These are phyloP conservation scores for Tuber melanosporum DNA, from an alignment of 495 filamentous ascomycete genomes.

Conservation along the genomic window DNA sequence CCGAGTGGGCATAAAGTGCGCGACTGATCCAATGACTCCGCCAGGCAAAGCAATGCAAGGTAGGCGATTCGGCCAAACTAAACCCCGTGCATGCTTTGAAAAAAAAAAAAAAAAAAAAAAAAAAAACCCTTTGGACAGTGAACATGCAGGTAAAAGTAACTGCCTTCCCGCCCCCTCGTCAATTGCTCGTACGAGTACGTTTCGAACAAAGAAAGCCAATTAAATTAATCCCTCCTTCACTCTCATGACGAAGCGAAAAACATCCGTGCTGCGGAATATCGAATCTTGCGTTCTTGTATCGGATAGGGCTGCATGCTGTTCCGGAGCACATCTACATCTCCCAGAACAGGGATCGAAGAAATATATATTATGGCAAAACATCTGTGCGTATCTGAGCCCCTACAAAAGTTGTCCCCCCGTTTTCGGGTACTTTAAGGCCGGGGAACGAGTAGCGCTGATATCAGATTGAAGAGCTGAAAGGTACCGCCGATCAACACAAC, in stretches of 20 bases:
- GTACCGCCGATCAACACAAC: background rate
- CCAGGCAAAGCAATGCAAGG: background rate
- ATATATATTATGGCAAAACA: too few relatives aligned
- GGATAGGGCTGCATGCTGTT: background rate
- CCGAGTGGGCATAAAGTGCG: background rate
- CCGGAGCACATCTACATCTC: background rate
- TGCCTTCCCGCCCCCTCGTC: background rate
- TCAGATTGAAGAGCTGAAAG: background rate
- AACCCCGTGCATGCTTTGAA: background rate
- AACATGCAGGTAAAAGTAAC: background rate
- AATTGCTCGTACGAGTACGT: background rate
- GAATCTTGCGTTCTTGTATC: background rate
- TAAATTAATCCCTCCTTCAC: conserved; percentile 1
- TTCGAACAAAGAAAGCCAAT: background rate
- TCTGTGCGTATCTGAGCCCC: too few relatives aligned
- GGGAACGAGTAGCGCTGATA: background rate
- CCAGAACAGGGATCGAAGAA: too few relatives aligned
- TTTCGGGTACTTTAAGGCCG: too few relatives aligned
- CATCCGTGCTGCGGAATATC: background rate
- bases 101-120: background rate
- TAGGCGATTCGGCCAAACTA: background rate
- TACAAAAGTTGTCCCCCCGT: too few relatives aligned
- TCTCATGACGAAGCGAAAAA: background rate
- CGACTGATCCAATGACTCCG: background rate
- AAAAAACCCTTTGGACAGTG: background rate